A percentile compares a stretch with the other conserved stretches of the same genome.
phyloP scores from a whole-genome alignment of 306 rosid genomes.

The Neltuma alba region DNA sequence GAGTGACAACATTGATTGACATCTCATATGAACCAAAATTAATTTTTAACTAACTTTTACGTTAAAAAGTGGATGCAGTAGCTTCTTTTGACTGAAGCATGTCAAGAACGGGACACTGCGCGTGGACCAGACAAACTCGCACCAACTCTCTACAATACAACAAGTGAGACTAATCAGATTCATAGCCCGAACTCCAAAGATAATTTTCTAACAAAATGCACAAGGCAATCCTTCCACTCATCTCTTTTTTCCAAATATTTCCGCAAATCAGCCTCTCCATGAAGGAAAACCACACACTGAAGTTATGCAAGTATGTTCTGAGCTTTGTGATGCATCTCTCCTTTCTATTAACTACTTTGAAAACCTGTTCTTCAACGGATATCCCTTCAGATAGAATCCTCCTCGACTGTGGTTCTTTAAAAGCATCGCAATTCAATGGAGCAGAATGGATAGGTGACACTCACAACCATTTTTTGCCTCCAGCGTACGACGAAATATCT shows the following conservation, averaged over 20 bases:
- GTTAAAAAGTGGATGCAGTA: too few relatives aligned
- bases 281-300: slow-evolving; percentile 10
- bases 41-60: too few relatives aligned
- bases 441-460: slow-evolving; percentile 41
- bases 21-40: too few relatives aligned
- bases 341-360: slow-evolving; percentile 13
- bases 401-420: slow-evolving; percentile 41
- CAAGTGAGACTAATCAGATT: neutral
- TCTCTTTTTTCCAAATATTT: neutral
- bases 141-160: neutral
- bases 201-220: neutral
- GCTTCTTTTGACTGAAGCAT: too few relatives aligned
- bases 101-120: too few relatives aligned
- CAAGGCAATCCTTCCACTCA: neutral
- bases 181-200: neutral
- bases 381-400: slow-evolving; percentile 36
- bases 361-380: slow-evolving; percentile 20
- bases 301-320: slow-evolving; percentile 3
- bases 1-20: too few relatives aligned
- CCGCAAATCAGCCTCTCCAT: slow-evolving; percentile 9
- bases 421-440: slow-evolving; percentile 41
- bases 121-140: slow-evolving; percentile 3
- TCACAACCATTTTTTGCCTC: slow-evolving; percentile 37
- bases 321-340: slow-evolving; percentile 5
- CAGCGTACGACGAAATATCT: slow-evolving; percentile 24